A percentile compares a stretch with the other conserved stretches of the same genome.
These are phyloP conservation scores for Populus hybrid DNA, from an alignment of 441 rosid genomes.

Conservation along the genomic window DNA sequence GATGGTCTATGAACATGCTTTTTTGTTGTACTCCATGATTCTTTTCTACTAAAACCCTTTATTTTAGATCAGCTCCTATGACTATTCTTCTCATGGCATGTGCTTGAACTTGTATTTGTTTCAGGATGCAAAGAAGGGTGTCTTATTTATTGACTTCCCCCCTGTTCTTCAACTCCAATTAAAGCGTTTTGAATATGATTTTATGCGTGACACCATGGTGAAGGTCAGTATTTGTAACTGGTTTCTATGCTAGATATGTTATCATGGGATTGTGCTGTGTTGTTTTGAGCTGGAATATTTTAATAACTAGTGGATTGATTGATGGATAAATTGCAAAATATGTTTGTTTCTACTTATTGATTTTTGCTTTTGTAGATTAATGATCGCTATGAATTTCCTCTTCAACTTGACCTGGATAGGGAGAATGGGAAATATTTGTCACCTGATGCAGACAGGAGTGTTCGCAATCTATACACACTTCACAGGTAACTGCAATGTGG, in stretches of 20 bases:
- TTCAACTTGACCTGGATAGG: constrained; percentile 89
- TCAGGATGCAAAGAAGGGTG: constrained; percentile 98
- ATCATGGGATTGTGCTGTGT: neutral
- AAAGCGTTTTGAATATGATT: constrained; percentile 94
- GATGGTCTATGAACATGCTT: neutral
- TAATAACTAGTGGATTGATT: neutral
- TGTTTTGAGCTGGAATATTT: neutral
- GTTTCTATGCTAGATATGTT: constrained; percentile 6
- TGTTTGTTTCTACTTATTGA: neutral
- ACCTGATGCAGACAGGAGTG: constrained; percentile 84
- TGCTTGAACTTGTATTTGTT: constrained; percentile 16
- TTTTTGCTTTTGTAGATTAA: constrained; percentile 56
- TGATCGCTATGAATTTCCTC: constrained; percentile 94
- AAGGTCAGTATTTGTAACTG: constrained; percentile 55
- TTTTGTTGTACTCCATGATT: neutral
- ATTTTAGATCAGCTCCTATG: neutral
- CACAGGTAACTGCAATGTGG: constrained; percentile 54
- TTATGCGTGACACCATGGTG: constrained; percentile 87
- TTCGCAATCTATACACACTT: constrained; percentile 87
- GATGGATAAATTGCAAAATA: neutral
- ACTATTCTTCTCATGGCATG: neutral
- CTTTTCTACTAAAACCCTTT: neutral
- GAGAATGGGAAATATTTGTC: constrained; percentile 79
- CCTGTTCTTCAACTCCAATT: constrained; percentile 97
- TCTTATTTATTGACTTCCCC: constrained; percentile 84